Base-by-base conservation (phyloP, 2,329 filamentous ascomycete genomes). In the Davidsoniella virescens region DNA sequence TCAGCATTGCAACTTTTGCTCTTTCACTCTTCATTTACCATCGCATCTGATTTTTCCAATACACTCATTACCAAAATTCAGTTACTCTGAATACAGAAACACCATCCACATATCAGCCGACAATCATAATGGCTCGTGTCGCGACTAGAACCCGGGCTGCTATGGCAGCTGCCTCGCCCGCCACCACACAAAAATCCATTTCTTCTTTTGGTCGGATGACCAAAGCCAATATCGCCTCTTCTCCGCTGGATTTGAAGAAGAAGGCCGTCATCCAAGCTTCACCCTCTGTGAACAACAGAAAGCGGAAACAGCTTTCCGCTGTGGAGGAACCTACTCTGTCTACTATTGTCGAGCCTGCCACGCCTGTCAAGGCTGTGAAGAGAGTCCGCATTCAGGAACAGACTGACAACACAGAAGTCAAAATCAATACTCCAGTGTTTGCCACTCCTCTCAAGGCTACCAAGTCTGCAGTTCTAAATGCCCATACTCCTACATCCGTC, bases 291-390 rank as follows among this genome's bases (percentile, higher is more conserved):
- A 42, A 56, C 7, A 59, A 64, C 12, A 63, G 60, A 55, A 67
- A 70, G 56, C 60, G 63, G 54, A 71, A 67, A n/a, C n/a, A 57
- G 62, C 66, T 2, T n/a, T 52, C 54, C 12, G 48, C 54, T 10
- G 54, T 57, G 3, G 56, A 59, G 17, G 56, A 59, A 46, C 60
- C 65, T 25, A 56, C 58, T 25, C 55, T 40, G 16, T 26, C 20
- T 10, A 10, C 43, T 8, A 20, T 40, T 12, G 29, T 25, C 4
- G 44, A 33, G 23, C 51, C 51, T 9, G 26, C 44, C 6, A 53
- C 51, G 6, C 51, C 47, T 3, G 40, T 47, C 8, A 53, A 53
- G 47, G 46, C 51, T 17, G 18, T 54, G 12, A 54, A 52, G 52
- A 44, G 49, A 2, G 49, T 49, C 4, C 52, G 52, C 43, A 53